Conservation (phyloP, 83 land plant genomes). For the Larix sibirica region DNA sequence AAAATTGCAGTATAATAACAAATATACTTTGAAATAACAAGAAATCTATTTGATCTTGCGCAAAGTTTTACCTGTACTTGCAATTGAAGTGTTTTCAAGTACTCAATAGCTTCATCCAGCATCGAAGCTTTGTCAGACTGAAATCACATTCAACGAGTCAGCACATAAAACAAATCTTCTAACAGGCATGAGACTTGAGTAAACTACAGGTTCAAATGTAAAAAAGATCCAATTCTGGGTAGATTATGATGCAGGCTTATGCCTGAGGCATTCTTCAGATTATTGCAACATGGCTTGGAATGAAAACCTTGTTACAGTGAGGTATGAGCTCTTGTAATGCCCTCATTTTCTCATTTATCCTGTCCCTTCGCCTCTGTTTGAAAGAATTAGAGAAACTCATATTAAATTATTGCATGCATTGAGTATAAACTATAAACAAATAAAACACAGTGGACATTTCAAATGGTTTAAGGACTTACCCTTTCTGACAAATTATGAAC, state of each 20-base stretch:
- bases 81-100: conserved; percentile 67
- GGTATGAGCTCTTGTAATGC: conserved; percentile 92
- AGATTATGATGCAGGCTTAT: background rate
- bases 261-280: background rate
- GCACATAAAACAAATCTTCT: background rate
- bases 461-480: conserved; percentile 31
- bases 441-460: background rate
- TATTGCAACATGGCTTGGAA: background rate
- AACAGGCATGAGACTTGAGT: background rate
- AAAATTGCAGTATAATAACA: background rate
- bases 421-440: background rate
- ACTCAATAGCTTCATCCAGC: conserved; percentile 77
- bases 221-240: background rate
- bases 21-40: background rate
- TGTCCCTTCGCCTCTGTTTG: conserved; percentile 84
- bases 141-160: background rate
- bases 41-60: background rate
- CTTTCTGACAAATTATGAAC: conserved; percentile 93
- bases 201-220: background rate
- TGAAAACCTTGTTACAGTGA: conserved; percentile 77
- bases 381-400: background rate
- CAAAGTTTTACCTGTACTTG: conserved; percentile 40
- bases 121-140: conserved; percentile 52
- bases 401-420: background rate
- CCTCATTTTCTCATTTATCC: conserved; percentile 92